Evolutionary conservation across 2,329 filamentous ascomycete species (phyloP).

Genomic region (Cladophialophora chaetospira): DNA sequence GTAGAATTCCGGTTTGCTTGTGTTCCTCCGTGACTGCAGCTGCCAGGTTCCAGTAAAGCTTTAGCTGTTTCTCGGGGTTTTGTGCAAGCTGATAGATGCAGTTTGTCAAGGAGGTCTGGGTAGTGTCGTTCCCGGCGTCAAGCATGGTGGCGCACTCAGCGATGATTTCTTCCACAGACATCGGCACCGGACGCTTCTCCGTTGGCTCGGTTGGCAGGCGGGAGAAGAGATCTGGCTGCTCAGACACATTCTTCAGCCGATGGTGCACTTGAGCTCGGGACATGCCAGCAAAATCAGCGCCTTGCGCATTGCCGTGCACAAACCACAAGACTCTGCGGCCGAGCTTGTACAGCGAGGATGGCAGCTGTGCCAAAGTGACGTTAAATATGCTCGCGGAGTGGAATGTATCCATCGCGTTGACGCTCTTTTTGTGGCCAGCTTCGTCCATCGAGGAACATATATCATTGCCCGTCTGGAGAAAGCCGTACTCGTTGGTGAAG

Average conservation of each 20-base stretch:
- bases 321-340: background rate
- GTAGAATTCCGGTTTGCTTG: background rate
- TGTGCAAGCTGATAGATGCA: conserved; percentile 22
- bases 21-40: background rate
- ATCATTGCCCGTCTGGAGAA: conserved; percentile 7
- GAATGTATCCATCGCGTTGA: conserved; percentile 11
- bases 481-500: conserved; percentile 12
- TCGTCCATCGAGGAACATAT: background rate
- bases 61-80: conserved; percentile 16
- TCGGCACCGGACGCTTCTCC: conserved; percentile 13
- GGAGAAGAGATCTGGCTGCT: conserved; percentile 21
- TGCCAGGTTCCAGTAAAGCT: background rate
- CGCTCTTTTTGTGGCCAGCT: background rate
- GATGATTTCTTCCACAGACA: conserved; percentile 14
- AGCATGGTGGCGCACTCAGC: conserved; percentile 24
- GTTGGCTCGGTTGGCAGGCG: conserved; percentile 7
- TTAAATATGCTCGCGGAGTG: conserved; percentile 1
- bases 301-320: conserved; percentile 6
- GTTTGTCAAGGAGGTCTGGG: conserved; percentile 23
- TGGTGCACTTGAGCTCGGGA: conserved; percentile 15
- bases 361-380: background rate
- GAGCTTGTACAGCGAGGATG: background rate
- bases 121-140: conserved; percentile 27
- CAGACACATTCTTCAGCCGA: conserved; percentile 8
- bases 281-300: conserved; percentile 20